Evolutionary conservation across 169 alveolate species (phyloP), one percentile per base, ranked within the genome.

Genomic region (Plasmodium chabaudi): DNA sequence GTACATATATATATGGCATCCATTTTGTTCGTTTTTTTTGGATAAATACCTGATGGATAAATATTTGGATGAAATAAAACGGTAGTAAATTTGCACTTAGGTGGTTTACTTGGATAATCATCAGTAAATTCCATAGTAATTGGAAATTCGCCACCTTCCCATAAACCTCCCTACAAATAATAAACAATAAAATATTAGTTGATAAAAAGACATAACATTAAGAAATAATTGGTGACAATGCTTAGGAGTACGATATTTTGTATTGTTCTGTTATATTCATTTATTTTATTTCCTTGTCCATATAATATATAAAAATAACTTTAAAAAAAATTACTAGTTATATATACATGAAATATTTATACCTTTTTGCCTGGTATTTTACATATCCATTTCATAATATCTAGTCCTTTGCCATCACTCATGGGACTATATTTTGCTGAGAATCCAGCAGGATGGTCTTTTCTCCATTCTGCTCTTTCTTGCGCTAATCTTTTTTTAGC

Each of bases 61-160:
- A 98, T 95, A 87, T 98, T 98, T 15, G 99, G 99, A 89, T 98
- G 99, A 94, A 98, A 98, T 19, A 98, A 91, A 15, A 97, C 99
- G n/a, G 98, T 97, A 55, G 94, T 95, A 93, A 99, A 99, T 90
- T 96, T 96, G 95, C 99, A 99, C 96, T 98, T 98, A 9, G 99
- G 99, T 39, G 99, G 99, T 71, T 98, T 99, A 93, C 98, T 96
- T 19, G 99, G 99, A 93, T 98, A 99, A 59, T 98, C 99, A 86
- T 98, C 99, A 2, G 99, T 88, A 93, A 98, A 99, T 89, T 97
- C 99, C 99, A 99, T 98, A 25, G 95, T 95, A 39, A 99, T 94
- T 59, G 97, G 97, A 92, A 97, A 98, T 73, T 97, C 98, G 5
- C 99, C 99, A 7, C 98, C 99, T 93, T 98, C 99, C 99, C 99